phyloP scores from a whole-genome alignment of 805 yeast species.

The Lipomyces kockii region DNA sequence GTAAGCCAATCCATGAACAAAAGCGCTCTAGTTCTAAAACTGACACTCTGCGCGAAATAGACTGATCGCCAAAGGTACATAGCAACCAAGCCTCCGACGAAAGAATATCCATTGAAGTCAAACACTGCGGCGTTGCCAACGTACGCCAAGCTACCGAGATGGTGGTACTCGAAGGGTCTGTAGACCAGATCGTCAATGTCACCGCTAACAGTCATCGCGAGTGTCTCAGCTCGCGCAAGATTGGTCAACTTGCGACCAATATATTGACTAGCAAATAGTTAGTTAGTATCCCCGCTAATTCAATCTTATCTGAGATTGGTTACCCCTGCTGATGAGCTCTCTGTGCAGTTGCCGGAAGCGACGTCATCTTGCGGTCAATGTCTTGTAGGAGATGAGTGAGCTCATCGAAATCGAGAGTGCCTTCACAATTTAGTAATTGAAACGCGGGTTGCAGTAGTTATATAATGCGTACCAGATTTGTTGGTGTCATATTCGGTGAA shows the following conservation, averaged over 20 bases:
- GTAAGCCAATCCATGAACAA: constrained; percentile 71
- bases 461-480: constrained; percentile 45
- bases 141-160: constrained; percentile 70
- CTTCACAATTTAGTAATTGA: background rate
- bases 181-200: constrained; percentile 61
- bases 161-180: constrained; percentile 65
- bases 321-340: constrained; percentile 71
- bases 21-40: constrained; percentile 64
- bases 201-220: constrained; percentile 54
- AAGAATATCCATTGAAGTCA: constrained; percentile 62
- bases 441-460: background rate
- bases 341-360: constrained; percentile 76
- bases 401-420: constrained; percentile 59
- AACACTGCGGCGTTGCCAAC: constrained; percentile 74
- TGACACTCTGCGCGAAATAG: constrained; percentile 69
- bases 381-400: constrained; percentile 56
- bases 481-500: constrained; percentile 58
- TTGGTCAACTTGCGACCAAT: constrained; percentile 63
- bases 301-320: background rate
- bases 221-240: constrained; percentile 53
- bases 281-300: background rate
- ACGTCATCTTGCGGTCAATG: constrained; percentile 65
- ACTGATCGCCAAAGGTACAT: constrained; percentile 76
- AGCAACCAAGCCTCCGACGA: constrained; percentile 70
- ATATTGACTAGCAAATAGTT: constrained; percentile 46